Evolutionary conservation across 768 basidiomycete genomes (phyloP).

Genomic region (Lentinula sp.): DNA sequence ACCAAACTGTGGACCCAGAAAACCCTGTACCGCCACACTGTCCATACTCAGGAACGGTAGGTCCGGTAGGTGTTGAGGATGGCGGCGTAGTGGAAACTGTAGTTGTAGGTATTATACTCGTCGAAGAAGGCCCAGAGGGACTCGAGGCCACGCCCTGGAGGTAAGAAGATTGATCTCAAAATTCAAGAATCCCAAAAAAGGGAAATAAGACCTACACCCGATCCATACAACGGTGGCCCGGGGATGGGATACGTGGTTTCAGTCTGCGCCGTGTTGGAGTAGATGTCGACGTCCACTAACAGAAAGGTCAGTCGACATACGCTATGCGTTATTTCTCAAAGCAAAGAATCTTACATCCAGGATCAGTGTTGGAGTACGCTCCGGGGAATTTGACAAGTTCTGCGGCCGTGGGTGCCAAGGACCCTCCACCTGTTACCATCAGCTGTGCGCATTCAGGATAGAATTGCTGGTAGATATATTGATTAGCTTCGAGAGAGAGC

Average conservation of each 20-base stretch:
- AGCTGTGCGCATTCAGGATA: constrained; percentile 58
- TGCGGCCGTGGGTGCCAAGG: constrained; percentile 28
- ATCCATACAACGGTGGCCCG: constrained; percentile 33
- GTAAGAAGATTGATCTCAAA: not conserved
- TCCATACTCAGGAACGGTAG: constrained; percentile 28
- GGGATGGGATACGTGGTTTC: constrained; percentile 37
- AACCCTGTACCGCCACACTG: constrained; percentile 39
- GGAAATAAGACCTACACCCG: not conserved
- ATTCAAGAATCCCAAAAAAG: not conserved
- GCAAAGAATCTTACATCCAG: constrained; percentile 34
- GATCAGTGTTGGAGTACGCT: constrained; percentile 35
- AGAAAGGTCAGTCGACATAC: not conserved
- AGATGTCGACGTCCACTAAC: constrained; percentile 26
- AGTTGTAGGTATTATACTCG: not conserved
- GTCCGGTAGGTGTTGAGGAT: constrained; percentile 16
- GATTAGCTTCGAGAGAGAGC: not conserved
- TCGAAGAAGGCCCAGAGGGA: not conserved
- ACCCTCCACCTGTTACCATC: constrained; percentile 34
- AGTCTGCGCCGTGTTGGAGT: constrained; percentile 30
- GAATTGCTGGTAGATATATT: constrained; percentile 39
- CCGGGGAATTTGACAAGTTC: constrained; percentile 47
- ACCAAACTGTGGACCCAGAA: constrained; percentile 33
- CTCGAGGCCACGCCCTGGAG: constrained; percentile 1
- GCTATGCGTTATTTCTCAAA: not conserved
- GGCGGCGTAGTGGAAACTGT: constrained; percentile 3